Percentiles rank a stretch among this genome's conserved stretches.
phyloP scores from a whole-genome alignment of 2,329 filamentous ascomycete species.

The Alternaria sp. region DNA sequence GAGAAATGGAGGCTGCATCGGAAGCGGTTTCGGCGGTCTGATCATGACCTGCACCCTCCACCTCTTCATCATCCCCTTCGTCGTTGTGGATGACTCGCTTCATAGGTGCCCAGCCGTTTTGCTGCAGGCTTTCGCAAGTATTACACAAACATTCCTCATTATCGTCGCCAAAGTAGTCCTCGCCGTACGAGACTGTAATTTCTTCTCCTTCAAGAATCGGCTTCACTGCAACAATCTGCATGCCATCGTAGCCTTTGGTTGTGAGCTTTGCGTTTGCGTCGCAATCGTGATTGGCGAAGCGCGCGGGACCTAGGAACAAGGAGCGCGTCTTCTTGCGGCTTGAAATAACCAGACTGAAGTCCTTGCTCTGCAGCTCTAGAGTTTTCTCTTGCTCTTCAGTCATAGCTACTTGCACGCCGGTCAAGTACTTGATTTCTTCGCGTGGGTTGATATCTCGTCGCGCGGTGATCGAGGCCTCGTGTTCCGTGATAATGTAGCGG shows the following conservation, averaged over 20 bases:
- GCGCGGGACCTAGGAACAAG: constrained; percentile 90
- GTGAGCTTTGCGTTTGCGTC: constrained; percentile 87
- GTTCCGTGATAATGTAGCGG: constrained; percentile 87
- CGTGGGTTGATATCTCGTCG: constrained; percentile 79
- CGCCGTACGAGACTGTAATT: constrained; percentile 94
- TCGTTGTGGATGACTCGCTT: constrained; percentile 45
- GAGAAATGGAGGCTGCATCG: constrained; percentile 17
- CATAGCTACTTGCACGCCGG: constrained; percentile 89
- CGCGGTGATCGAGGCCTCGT: constrained; percentile 87
- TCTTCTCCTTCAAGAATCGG: constrained; percentile 89
- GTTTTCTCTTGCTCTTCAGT: constrained; percentile 87
- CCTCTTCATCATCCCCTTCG: constrained; percentile 24
- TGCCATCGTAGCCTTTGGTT: constrained; percentile 82
- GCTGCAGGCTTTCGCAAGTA: constrained; percentile 76
- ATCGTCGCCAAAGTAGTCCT: constrained; percentile 92
- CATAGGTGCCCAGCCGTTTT: constrained; percentile 80
- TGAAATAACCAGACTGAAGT: constrained; percentile 97
- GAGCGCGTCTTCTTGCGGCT: constrained; percentile 89
- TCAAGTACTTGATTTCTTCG: constrained; percentile 88
- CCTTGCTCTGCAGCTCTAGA: constrained; percentile 80
- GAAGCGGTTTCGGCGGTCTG: background rate
- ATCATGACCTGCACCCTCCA: constrained; percentile 10
- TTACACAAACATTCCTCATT: constrained; percentile 94
- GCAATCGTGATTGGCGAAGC: constrained; percentile 98
- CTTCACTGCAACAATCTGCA: constrained; percentile 84